These are phyloP conservation scores for Casuarina cunninghamiana DNA, from an alignment of 306 rosid genomes.

Conservation along the genomic window DNA sequence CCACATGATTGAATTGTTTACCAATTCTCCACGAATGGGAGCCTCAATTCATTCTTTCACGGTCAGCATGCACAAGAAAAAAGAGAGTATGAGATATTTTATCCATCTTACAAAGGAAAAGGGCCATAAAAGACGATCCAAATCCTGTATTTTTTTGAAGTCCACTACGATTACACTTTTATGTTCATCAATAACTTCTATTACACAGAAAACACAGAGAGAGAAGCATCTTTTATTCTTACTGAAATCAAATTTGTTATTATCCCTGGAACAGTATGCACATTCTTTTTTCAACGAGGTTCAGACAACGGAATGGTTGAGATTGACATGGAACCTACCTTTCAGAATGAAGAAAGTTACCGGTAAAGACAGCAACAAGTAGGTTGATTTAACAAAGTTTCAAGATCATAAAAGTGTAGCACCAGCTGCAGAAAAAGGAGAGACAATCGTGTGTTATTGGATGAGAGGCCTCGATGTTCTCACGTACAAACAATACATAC, in stretches of 20 bases:
- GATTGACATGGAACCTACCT: neutral
- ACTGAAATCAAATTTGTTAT: too few species aligned
- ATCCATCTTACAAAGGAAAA: neutral
- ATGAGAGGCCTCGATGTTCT: neutral
- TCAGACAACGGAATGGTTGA: neutral
- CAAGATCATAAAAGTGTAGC: neutral
- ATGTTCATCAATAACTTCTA: conserved; percentile 17
- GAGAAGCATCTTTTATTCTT: too few species aligned
- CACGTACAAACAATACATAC: neutral
- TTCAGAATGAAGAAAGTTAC: neutral
- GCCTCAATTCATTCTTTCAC: neutral
- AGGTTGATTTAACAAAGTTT: neutral
- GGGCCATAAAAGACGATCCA: conserved; percentile 23
- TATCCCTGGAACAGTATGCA: too few species aligned
- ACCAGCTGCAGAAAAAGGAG: neutral
- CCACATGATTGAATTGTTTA: conserved; percentile 15
- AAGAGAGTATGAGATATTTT: neutral
- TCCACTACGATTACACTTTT: conserved; percentile 26
- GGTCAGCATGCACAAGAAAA: conserved; percentile 1
- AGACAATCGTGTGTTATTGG: neutral
- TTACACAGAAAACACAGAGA: neutral
- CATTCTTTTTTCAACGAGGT: too few species aligned
- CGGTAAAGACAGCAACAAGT: neutral
- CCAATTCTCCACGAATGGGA: conserved; percentile 11
- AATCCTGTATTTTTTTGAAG: conserved; percentile 20